phyloP scores from a whole-genome alignment of 768 basidiomycete genomes.

The Leccinum subgranulosum region DNA sequence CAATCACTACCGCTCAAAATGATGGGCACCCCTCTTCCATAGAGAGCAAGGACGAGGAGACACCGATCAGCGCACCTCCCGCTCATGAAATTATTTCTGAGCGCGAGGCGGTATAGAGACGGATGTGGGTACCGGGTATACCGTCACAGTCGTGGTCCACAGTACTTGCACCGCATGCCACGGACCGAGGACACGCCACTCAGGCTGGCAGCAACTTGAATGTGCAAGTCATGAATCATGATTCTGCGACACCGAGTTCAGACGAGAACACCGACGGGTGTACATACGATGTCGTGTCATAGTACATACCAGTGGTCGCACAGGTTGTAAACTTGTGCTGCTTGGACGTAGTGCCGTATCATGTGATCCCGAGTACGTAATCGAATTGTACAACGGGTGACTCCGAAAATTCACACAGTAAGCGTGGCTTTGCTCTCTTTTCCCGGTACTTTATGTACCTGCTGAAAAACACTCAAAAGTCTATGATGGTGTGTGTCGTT shows the following conservation, averaged over 20 bases:
- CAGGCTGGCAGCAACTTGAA: too few species aligned
- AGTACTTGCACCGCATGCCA: not conserved
- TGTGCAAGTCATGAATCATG: not conserved
- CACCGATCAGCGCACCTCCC: not conserved
- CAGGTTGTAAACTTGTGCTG: too few species aligned
- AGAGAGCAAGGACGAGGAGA: slow-evolving; percentile 3
- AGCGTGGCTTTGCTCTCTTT: too few species aligned
- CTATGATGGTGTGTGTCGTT: not conserved
- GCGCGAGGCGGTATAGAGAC: not conserved
- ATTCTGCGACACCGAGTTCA: not conserved
- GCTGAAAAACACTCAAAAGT: too few species aligned
- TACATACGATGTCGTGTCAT: not conserved
- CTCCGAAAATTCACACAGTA: too few species aligned
- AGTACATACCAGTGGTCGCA: too few species aligned
- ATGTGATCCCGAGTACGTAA: not conserved
- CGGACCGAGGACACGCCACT: not conserved
- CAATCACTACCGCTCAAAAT: not conserved
- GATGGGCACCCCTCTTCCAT: not conserved
- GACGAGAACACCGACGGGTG: not conserved
- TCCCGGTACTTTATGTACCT: too few species aligned
- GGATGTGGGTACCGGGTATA: not conserved
- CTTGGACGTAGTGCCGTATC: too few species aligned
- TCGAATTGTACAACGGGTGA: not conserved
- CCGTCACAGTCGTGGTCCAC: not conserved
- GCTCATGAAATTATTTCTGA: not conserved